A percentile compares a stretch with the other conserved stretches of the same genome.
Conservation (phyloP, 371 early-diverging fungal species). For the Encephalitozoon romaleae region DNA sequence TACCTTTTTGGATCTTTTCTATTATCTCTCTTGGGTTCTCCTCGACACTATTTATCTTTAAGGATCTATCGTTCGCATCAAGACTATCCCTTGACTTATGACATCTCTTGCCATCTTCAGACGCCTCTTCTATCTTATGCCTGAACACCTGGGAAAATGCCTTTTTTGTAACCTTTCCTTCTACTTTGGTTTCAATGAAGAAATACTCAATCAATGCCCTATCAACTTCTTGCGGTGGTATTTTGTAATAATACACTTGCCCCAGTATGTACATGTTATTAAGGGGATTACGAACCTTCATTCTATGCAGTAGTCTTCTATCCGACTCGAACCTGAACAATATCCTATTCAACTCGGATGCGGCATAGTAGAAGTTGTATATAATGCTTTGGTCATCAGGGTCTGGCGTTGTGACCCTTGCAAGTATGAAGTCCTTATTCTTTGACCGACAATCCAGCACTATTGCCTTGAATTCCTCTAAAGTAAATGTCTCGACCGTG, state of each 20-base stretch:
- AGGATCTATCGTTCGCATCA: constrained; percentile 6
- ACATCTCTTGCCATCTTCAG: constrained; percentile 9
- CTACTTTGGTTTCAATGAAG: constrained; percentile 25
- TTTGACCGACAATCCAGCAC: constrained; percentile 64
- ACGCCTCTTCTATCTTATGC: not conserved
- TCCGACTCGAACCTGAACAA: constrained; percentile 66
- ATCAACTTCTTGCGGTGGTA: constrained; percentile 55
- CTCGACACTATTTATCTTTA: not conserved
- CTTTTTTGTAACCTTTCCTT: constrained; percentile 1
- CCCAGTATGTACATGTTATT: constrained; percentile 70
- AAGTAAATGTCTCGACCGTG: constrained; percentile 70
- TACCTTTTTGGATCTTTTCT: constrained; percentile 16
- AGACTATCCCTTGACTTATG: constrained; percentile 39
- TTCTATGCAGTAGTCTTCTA: constrained; percentile 64
- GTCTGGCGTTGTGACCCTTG: constrained; percentile 69
- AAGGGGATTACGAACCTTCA: constrained; percentile 72
- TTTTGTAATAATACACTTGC: constrained; percentile 67
- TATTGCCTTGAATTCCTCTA: constrained; percentile 66
- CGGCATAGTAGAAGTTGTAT: constrained; percentile 68
- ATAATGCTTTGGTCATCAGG: constrained; percentile 63
- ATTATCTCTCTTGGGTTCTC: constrained; percentile 34
- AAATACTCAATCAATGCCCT: constrained; percentile 56
- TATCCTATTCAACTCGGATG: constrained; percentile 71
- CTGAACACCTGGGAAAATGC: constrained; percentile 48
- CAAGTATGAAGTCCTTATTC: constrained; percentile 69